Base-by-base conservation (phyloP, 331 rosid species). In the Phaseolus coccineus region DNA sequence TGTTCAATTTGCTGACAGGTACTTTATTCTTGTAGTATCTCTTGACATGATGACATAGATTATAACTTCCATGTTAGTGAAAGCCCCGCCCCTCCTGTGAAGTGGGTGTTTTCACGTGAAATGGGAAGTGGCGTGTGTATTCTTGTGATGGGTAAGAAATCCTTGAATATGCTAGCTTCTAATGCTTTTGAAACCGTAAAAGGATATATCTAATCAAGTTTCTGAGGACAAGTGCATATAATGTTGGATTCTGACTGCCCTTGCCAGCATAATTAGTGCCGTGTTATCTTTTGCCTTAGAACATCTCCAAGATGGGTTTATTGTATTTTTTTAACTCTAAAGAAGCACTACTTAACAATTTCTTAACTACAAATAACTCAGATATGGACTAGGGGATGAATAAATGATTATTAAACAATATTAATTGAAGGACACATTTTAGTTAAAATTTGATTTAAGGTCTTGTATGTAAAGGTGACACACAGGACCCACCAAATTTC, bases 1-100 rank as follows among this genome's bases (percentile, higher is more conserved):
- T 88, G 99, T 96, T 81, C 99, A 96, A 82, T 93, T 91, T 84
- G 97, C 96, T 57, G 88, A 89, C 78, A 96, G 99, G 99, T 96
- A 85, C 37, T 53, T 53, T 7, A 53, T 10, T 33, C 37, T 40
- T 71, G 35, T 59, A 35, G 40, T 52, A 12, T 65, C 71, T 73
- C 66, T 76, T 57, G 7, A 24, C 50, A 62, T 77, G 72, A 30
- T 47, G 46, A 31, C 46, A 48, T 57, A 51, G 58, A 42, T 73
- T 15, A n/a, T 53, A 74, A 74, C 76, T 65, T 78, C 50, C 76
- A 62, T 63, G 44, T 27, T 47, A 19, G 66, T 77, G 68, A 27
- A 58, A 22, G 62, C 46, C 75, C 79, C 7, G 4, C 51, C 73
- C 48, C 16, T 16, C 70, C 37, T 9, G 33, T 14, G 37, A 24